Evolutionary conservation across 768 basidiomycete species (phyloP).

Genomic region (Leucocoprinus birnbaumii): DNA sequence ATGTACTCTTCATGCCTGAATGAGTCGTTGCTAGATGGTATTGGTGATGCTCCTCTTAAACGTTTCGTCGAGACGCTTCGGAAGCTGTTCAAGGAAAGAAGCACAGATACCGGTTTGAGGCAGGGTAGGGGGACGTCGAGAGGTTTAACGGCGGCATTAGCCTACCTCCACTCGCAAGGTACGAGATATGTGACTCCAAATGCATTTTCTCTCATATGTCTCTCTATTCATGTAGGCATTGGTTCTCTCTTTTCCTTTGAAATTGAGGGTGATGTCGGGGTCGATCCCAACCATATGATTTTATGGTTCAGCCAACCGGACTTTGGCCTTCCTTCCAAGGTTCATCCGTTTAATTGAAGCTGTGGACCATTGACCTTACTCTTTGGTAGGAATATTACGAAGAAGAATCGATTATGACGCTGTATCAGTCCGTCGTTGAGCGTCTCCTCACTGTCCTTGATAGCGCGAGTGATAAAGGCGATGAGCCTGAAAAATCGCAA

Average conservation of each 20-base stretch:
- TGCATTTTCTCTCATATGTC: too few relatives aligned
- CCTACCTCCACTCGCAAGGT: slow-evolving; percentile 88
- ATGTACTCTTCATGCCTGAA: slow-evolving; percentile 84
- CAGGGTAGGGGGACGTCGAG: slow-evolving; percentile 31
- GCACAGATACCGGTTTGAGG: slow-evolving; percentile 30
- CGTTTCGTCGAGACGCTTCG: slow-evolving; percentile 62
- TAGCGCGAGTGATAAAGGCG: slow-evolving; percentile 48
- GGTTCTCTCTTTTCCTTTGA: slow-evolving; percentile 74
- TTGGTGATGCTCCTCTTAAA: slow-evolving; percentile 70
- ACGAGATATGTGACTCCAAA: too few relatives aligned
- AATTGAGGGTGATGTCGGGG: slow-evolving; percentile 86
- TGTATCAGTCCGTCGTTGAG: slow-evolving; percentile 70
- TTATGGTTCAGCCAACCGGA: slow-evolving; percentile 83
- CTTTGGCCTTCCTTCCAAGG: slow-evolving; percentile 87
- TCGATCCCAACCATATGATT: slow-evolving; percentile 82
- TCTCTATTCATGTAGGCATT: too few relatives aligned
- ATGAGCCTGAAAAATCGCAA: slow-evolving; percentile 29
- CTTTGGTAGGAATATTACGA: slow-evolving; percentile 81
- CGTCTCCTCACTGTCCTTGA: slow-evolving; percentile 61
- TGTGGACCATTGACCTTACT: background rate
- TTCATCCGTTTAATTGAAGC: slow-evolving; percentile 21
- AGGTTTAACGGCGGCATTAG: slow-evolving; percentile 78
- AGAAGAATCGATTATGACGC: slow-evolving; percentile 63
- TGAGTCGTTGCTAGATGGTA: slow-evolving; percentile 69
- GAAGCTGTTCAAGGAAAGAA: slow-evolving; percentile 54